These are phyloP conservation scores for Penicillium egyptiacum DNA, from an alignment of 495 filamentous ascomycete species.

Conservation along the genomic window DNA sequence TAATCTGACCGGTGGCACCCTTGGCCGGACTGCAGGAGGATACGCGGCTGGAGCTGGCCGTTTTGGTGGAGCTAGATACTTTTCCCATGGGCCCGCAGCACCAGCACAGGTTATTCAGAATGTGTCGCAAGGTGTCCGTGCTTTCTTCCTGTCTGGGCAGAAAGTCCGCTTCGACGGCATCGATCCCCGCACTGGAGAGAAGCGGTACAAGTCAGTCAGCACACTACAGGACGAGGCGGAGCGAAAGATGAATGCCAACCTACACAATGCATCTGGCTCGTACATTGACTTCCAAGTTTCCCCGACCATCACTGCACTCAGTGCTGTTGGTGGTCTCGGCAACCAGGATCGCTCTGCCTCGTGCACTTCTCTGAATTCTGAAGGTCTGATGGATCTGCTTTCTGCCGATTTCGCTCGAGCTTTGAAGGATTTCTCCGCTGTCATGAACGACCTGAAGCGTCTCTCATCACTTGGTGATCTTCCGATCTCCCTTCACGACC, in stretches of 20 bases:
- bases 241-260: slow-evolving; percentile 55
- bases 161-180: slow-evolving; percentile 81
- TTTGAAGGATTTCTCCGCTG: slow-evolving; percentile 74
- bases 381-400: slow-evolving; percentile 78
- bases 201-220: slow-evolving; percentile 70
- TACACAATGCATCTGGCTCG: slow-evolving; percentile 65
- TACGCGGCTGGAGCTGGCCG: slow-evolving; percentile 74
- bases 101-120: slow-evolving; percentile 93
- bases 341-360: slow-evolving; percentile 33
- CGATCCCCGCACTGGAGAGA: slow-evolving; percentile 65
- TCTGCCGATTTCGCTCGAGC: slow-evolving; percentile 87
- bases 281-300: slow-evolving; percentile 81
- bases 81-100: slow-evolving; percentile 81
- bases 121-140: slow-evolving; percentile 85
- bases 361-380: slow-evolving; percentile 63
- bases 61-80: slow-evolving; percentile 74
- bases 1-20: slow-evolving; percentile 84
- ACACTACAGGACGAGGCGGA: slow-evolving; percentile 67
- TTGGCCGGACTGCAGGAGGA: slow-evolving; percentile 82
- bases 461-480: slow-evolving; percentile 77
- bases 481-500: slow-evolving; percentile 67
- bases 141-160: slow-evolving; percentile 84
- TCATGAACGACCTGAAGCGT: slow-evolving; percentile 78
- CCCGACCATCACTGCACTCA: slow-evolving; percentile 83
- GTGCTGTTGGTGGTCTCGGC: slow-evolving; percentile 48